These are phyloP conservation scores for Eucalyptus camaldulensis DNA, from an alignment of 345 rosid genomes.

Conservation along the genomic window DNA sequence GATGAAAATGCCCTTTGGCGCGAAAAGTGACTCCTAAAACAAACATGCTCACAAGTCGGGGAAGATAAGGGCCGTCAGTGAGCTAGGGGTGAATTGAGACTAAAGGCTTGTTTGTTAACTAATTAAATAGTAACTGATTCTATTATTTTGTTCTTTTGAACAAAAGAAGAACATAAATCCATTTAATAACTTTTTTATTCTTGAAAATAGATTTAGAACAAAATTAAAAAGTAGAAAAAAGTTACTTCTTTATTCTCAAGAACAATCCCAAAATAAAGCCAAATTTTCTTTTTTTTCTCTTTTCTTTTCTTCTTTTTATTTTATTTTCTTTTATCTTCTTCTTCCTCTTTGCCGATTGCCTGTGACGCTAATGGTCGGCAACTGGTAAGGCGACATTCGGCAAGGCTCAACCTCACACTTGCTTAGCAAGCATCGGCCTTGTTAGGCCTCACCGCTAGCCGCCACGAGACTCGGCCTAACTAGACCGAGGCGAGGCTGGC, in stretches of 20 bases:
- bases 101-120: no score
- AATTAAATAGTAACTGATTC: rapidly evolving
- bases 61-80: neutral
- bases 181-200: no score
- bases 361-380: rapidly evolving
- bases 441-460: rapidly evolving
- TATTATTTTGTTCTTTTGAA: rapidly evolving
- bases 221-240: no score
- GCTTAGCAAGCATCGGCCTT: no score
- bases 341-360: rapidly evolving
- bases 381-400: rapidly evolving
- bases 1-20: neutral
- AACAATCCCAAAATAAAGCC: no score
- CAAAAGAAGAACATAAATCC: rapidly evolving
- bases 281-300: no score
- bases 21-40: neutral
- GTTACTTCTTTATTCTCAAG: rapidly evolving
- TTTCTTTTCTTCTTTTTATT: no score
- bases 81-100: neutral
- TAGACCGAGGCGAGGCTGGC: rapidly evolving
- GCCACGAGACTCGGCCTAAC: rapidly evolving
- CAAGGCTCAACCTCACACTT: no score
- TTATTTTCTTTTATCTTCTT: no score
- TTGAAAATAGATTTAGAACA: rapidly evolving
- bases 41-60: neutral